Evolutionary conservation across 108 stramenopile genomes (phyloP).

Genomic region (Mediolabrus comicus): DNA sequence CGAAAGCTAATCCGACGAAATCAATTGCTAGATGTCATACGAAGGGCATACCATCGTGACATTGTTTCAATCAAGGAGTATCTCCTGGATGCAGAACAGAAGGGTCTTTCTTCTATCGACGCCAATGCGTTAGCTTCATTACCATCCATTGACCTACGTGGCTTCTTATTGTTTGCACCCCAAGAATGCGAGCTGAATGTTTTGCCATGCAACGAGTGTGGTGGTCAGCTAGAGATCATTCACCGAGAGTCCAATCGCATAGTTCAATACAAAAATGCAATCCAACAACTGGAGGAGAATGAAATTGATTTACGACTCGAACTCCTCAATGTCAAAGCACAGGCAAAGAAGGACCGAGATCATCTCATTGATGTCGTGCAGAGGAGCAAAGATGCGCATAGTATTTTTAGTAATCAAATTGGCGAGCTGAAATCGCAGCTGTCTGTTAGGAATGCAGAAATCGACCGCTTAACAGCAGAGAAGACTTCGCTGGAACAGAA

Average conservation of each 20-base stretch:
- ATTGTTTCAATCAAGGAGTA: conserved; percentile 41
- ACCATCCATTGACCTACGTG: conserved; percentile 49
- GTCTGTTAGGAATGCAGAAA: conserved; percentile 27
- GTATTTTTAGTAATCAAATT: conserved; percentile 34
- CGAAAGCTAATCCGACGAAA: conserved; percentile 33
- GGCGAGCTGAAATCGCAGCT: conserved; percentile 23
- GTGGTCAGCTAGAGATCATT: conserved; percentile 44
- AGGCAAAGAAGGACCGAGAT: conserved; percentile 27
- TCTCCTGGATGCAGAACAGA: conserved; percentile 16
- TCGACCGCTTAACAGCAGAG: conserved; percentile 3
- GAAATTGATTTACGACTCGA: conserved; percentile 24
- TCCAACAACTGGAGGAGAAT: conserved; percentile 19
- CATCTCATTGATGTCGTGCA: conserved; percentile 10
- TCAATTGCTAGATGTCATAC: conserved; percentile 40
- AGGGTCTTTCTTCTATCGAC: neutral
- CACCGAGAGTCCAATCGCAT: conserved; percentile 48
- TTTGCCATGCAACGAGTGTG: conserved; percentile 38
- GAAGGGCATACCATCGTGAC: conserved; percentile 53
- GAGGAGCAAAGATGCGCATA: conserved; percentile 14
- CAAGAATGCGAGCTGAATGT: conserved; percentile 47
- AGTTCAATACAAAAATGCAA: conserved; percentile 37
- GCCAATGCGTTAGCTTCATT: conserved; percentile 15
- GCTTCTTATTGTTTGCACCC: conserved; percentile 45
- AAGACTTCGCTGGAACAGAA: conserved; percentile 11
- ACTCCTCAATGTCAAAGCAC: conserved; percentile 23